Evolutionary conservation across 2,329 filamentous ascomycete genomes (phyloP), one percentile per base, ranked within the genome.

Genomic region (Sporothrix euskadiensis): DNA sequence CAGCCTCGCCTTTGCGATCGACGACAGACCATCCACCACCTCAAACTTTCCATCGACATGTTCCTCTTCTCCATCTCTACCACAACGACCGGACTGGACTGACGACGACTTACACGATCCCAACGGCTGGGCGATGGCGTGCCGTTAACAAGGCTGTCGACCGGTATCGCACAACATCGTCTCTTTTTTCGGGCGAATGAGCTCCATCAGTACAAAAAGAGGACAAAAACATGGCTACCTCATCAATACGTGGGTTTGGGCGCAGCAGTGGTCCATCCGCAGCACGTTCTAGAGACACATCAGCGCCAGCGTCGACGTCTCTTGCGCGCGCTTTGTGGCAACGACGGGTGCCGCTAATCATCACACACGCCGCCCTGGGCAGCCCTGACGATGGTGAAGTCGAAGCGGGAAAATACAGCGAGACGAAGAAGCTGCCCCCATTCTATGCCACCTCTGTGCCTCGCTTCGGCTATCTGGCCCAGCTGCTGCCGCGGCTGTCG

Each of bases 401-500:
- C 41, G 63, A n/a, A n/a, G 19, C 22, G 39, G 41, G 14, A 49
- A 16, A 49, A 16, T 1, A 10, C 8, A 44, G 49, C 16, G 63
- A 19, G 9, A 26, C 32, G 7, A 39, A 30, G 19, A 59, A 39
- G 12, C 59, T 32, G 12, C 68, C 74, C 1, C 74, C 54, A 14
- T 52, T 73, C 22, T 88, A 88, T 77, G 81, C 89, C 78, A 83
- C 85, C 47, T 83, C 83, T 71, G 81, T 89, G 73, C 87, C 88
- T 65, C 87, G 88, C 77, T 88, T 89, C 80, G 85, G 86, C 80
- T 90, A 89, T 81, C 83, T 89, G 9, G 85, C 88, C 12, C 82
- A 89, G 75, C 83, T 89, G 44, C 82, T 88, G 57, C 87, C 88
- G 32, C 86, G 87, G 39, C 82, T 89, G 65, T 81, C 83, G 0